Conservation (phyloP, 768 basidiomycete genomes). For the Mycena epipterygia region DNA sequence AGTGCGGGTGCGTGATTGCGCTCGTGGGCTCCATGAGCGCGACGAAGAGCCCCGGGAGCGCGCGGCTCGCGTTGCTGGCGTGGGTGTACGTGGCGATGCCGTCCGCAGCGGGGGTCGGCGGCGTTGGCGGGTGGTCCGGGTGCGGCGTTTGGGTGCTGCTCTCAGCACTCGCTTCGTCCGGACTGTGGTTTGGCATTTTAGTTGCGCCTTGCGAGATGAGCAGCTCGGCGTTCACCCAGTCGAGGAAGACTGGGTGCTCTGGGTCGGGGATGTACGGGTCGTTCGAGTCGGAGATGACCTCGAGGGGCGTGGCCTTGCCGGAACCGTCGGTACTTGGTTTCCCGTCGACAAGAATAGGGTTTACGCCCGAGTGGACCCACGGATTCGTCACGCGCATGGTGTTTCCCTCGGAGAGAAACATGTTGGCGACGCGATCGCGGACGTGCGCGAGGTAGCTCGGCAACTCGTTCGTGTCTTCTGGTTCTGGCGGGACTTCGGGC, state of each 20-base stretch:
- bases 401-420: constrained; percentile 73
- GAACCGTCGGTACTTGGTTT: constrained; percentile 25
- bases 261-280: constrained; percentile 62
- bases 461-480: constrained; percentile 78
- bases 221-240: constrained; percentile 91
- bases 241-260: constrained; percentile 63
- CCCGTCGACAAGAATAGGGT: constrained; percentile 45
- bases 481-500: constrained; percentile 42
- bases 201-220: constrained; percentile 69
- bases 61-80: constrained; percentile 62
- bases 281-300: constrained; percentile 54
- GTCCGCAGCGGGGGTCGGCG: constrained; percentile 35
- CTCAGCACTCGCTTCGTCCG: constrained; percentile 22
- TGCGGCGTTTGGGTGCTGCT: neutral
- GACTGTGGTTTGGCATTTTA: constrained; percentile 46
- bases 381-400: constrained; percentile 78
- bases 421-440: constrained; percentile 88
- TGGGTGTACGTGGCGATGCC: constrained; percentile 67
- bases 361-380: constrained; percentile 63
- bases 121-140: constrained; percentile 32
- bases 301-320: constrained; percentile 55
- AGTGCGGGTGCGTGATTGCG: constrained; percentile 58
- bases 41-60: constrained; percentile 64
- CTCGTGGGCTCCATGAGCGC: constrained; percentile 75
- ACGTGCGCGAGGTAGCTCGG: constrained; percentile 93